phyloP scores from a whole-genome alignment of 2,329 filamentous ascomycete genomes.

The Onygena corvina region DNA sequence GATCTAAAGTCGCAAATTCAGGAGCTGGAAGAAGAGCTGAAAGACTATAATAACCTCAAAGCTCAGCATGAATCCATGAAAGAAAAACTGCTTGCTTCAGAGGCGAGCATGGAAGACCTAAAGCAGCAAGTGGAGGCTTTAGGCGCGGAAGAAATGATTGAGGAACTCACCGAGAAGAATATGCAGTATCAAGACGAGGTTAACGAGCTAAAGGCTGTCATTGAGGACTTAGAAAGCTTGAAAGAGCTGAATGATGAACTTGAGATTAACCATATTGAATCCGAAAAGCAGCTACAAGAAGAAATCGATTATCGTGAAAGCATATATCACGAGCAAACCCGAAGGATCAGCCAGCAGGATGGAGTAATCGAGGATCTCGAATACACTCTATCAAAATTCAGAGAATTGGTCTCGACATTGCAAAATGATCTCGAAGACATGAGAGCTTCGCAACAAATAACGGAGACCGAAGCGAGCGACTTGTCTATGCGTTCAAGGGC shows the following conservation, averaged over 20 bases:
- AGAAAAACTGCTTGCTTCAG: conserved; percentile 59
- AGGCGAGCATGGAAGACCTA: conserved; percentile 70
- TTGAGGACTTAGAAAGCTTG: conserved; percentile 77
- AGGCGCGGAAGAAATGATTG: conserved; percentile 85
- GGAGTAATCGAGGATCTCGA: conserved; percentile 75
- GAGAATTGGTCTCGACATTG: conserved; percentile 73
- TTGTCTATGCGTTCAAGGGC: conserved; percentile 76
- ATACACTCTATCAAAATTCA: conserved; percentile 77
- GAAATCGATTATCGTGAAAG: conserved; percentile 82
- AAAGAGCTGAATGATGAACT: conserved; percentile 93
- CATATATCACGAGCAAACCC: conserved; percentile 68
- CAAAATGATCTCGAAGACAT: conserved; percentile 85
- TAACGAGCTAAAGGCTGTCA: conserved; percentile 65
- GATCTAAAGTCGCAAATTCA: conserved; percentile 66
- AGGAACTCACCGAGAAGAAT: conserved; percentile 79
- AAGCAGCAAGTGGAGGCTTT: conserved; percentile 83
- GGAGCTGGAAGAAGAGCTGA: conserved; percentile 58
- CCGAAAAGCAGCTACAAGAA: conserved; percentile 86
- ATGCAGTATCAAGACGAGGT: conserved; percentile 72
- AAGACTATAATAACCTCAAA: conserved; percentile 54
- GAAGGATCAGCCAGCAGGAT: conserved; percentile 63
- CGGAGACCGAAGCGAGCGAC: conserved; percentile 84
- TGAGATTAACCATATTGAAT: conserved; percentile 82
- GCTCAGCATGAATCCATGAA: conserved; percentile 58
- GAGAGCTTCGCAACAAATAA: conserved; percentile 80